Percentiles rank a stretch among this genome's conserved stretches.
These are phyloP conservation scores for Aegilops umbellulata DNA, from an alignment of 176 grass and related monocot genomes.

Conservation along the genomic window DNA sequence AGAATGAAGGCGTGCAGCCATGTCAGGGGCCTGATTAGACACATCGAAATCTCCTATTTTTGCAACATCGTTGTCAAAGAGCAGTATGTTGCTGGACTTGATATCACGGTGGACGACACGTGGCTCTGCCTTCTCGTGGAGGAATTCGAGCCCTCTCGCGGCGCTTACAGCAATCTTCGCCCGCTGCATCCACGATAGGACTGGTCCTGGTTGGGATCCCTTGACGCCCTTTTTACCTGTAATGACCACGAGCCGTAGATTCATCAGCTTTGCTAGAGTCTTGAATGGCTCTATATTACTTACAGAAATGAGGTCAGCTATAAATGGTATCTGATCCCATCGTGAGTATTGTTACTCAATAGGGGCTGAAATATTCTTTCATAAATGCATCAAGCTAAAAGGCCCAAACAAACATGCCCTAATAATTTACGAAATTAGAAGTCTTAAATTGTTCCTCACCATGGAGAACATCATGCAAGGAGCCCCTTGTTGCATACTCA, in stretches of 20 bases:
- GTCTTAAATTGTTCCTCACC: conserved; percentile 34
- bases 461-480: conserved; percentile 86
- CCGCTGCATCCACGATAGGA: conserved; percentile 46
- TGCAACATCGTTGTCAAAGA: conserved; percentile 48
- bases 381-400: background rate
- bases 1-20: background rate
- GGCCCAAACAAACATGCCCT: no score
- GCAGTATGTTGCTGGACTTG: conserved; percentile 63
- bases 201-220: conserved; percentile 68
- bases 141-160: conserved; percentile 52
- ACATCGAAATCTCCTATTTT: conserved; percentile 46
- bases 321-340: background rate
- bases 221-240: conserved; percentile 80
- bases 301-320: background rate
- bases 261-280: background rate
- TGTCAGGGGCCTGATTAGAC: background rate
- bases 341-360: background rate
- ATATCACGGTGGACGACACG: conserved; percentile 46
- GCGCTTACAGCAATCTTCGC: conserved; percentile 41
- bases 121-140: conserved; percentile 47
- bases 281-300: background rate
- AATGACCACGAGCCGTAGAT: background rate
- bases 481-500: conserved; percentile 73
- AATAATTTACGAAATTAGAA: background rate
- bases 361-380: background rate